A percentile compares a stretch with the other conserved stretches of the same genome.
Evolutionary conservation across 805 yeast species (phyloP).

Genomic region (Scheffersomyces stipitis): DNA sequence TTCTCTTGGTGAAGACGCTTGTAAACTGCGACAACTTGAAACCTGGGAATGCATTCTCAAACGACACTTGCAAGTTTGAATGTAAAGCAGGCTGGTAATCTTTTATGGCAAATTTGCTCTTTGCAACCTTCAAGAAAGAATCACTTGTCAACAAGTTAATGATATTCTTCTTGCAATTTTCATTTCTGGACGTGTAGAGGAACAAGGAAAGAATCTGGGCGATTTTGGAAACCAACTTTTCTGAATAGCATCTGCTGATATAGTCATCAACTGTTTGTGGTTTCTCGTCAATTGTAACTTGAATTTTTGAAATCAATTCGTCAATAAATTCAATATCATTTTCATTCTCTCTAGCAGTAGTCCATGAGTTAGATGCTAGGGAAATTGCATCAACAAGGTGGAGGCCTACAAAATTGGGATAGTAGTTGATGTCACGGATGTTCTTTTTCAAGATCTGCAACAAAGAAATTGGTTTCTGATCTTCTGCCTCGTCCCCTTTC

Average conservation of each 20-base stretch:
- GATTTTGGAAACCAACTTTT: conserved; percentile 62
- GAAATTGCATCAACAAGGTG: conserved; percentile 73
- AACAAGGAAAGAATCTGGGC: conserved; percentile 75
- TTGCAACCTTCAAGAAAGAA: conserved; percentile 31
- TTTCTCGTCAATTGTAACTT: conserved; percentile 14
- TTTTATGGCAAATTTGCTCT: conserved; percentile 38
- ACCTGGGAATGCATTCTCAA: conserved; percentile 49
- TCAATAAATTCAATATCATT: conserved; percentile 49
- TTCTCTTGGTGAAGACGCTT: conserved; percentile 41
- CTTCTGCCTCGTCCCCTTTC: conserved; percentile 14
- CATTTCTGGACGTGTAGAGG: conserved; percentile 56
- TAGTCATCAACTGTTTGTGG: conserved; percentile 18
- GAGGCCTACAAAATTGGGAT: conserved; percentile 63
- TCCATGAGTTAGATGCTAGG: conserved; percentile 76
- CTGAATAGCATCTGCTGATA: conserved; percentile 49
- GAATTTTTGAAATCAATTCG: conserved; percentile 38
- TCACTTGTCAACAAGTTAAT: conserved; percentile 38
- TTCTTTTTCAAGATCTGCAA: conserved; percentile 56
- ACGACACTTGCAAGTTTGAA: conserved; percentile 42
- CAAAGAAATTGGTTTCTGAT: conserved; percentile 38
- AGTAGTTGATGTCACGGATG: conserved; percentile 49
- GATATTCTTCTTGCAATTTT: conserved; percentile 41
- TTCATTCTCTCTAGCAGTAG: conserved; percentile 54
- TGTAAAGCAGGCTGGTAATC: conserved; percentile 50
- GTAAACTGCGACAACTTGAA: conserved; percentile 52